These are phyloP conservation scores for Trichoderma semiorbis DNA, from an alignment of 2,329 filamentous ascomycete species.

Conservation along the genomic window DNA sequence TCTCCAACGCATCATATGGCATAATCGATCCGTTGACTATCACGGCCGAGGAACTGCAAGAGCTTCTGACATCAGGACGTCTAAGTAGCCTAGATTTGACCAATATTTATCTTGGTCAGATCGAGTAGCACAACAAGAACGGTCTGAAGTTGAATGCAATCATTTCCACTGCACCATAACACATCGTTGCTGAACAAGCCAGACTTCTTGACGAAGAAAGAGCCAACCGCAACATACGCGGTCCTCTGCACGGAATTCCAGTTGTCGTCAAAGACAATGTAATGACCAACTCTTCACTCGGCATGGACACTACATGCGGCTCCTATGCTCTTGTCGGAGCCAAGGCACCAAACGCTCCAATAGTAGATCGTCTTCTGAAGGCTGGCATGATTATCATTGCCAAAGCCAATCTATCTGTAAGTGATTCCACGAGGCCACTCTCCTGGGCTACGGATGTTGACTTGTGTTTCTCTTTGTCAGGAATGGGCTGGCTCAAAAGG, in stretches of 20 bases:
- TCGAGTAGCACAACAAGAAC: background rate
- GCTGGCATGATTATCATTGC: background rate
- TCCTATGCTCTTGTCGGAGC: background rate
- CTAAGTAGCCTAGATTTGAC: background rate
- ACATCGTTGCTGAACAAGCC: background rate
- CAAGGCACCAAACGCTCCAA: background rate
- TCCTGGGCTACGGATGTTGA: background rate
- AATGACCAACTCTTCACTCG: background rate
- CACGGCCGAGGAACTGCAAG: background rate
- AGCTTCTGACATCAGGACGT: background rate
- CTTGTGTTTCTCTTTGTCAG: background rate
- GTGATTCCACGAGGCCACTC: background rate
- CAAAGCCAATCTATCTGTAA: background rate
- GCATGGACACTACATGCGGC: background rate
- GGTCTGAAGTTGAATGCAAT: background rate
- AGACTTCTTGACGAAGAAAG: background rate
- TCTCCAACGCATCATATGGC: background rate
- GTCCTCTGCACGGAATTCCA: background rate
- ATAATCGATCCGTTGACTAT: background rate
- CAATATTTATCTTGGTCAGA: background rate
- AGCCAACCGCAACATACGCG: background rate
- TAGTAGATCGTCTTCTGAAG: background rate
- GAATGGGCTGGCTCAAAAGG: background rate
- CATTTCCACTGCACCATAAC: background rate
- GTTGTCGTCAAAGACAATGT: background rate